phyloP scores from a whole-genome alignment of 2,329 filamentous ascomycete genomes.

The Clonostachys chloroleuca region DNA sequence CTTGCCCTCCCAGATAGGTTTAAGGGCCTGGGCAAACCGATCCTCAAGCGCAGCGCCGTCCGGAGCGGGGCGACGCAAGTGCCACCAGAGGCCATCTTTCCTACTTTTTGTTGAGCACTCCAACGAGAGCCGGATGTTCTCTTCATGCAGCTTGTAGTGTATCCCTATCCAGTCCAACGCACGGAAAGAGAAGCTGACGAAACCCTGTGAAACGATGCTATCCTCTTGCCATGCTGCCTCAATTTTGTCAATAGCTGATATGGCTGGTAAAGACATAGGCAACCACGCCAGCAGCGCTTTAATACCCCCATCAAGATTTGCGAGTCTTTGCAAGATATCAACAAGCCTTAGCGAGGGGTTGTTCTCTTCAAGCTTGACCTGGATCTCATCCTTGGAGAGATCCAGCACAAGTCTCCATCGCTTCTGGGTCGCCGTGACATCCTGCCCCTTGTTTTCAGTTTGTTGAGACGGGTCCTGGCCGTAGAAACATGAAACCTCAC shows the following conservation, averaged over 20 bases:
- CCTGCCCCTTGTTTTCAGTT: slow-evolving; percentile 1
- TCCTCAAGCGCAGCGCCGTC: not conserved
- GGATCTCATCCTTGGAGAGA: slow-evolving; percentile 48
- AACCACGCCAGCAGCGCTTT: slow-evolving; percentile 49
- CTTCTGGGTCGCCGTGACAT: slow-evolving; percentile 1
- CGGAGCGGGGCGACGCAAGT: slow-evolving; percentile 29
- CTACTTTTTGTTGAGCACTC: slow-evolving; percentile 46
- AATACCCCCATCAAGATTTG: slow-evolving; percentile 51
- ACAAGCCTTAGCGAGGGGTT: slow-evolving; percentile 66
- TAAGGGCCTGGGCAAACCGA: slow-evolving; percentile 3
- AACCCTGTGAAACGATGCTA: slow-evolving; percentile 34
- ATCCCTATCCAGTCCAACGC: slow-evolving; percentile 54
- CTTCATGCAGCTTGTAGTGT: slow-evolving; percentile 39
- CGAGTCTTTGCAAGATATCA: slow-evolving; percentile 51
- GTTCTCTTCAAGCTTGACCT: slow-evolving; percentile 52
- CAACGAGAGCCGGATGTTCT: slow-evolving; percentile 33
- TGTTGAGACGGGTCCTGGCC: slow-evolving; percentile 18
- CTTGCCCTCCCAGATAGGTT: slow-evolving; percentile 13
- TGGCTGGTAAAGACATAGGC: slow-evolving; percentile 58
- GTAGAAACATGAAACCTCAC: slow-evolving; percentile 67
- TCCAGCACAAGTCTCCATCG: slow-evolving; percentile 53
- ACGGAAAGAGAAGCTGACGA: slow-evolving; percentile 46
- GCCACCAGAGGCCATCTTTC: slow-evolving; percentile 46
- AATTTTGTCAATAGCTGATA: slow-evolving; percentile 56
- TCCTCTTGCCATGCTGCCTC: slow-evolving; percentile 47